A percentile compares a stretch with the other conserved stretches of the same genome.
Conservation (phyloP, 2,329 filamentous ascomycete genomes). For the Trematosphaeria pertusa region DNA sequence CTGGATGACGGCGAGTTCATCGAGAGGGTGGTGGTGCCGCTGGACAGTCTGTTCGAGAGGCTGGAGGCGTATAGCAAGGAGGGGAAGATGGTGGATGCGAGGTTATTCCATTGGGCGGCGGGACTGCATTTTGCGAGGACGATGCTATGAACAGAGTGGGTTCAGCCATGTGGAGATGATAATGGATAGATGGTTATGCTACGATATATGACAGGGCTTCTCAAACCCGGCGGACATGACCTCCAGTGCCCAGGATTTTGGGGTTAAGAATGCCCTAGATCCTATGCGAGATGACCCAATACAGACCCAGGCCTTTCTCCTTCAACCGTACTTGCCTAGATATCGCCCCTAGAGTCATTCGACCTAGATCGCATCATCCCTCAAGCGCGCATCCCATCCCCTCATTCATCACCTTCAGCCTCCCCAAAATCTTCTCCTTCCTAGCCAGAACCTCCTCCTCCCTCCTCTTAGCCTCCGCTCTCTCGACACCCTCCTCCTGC, state of each 20-base stretch:
- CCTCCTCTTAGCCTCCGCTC: slow-evolving; percentile 8
- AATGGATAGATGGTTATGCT: too few species aligned
- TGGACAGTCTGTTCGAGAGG: slow-evolving; percentile 63
- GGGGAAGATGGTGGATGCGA: slow-evolving; percentile 63
- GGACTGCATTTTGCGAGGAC: slow-evolving; percentile 60
- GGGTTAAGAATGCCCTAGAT: too few species aligned
- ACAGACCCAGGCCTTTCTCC: too few species aligned
- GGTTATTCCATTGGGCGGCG: slow-evolving; percentile 67
- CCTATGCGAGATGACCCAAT: too few species aligned
- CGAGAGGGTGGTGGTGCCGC: slow-evolving; percentile 64
- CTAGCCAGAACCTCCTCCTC: background rate
- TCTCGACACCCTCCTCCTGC: background rate
- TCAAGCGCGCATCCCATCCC: slow-evolving; percentile 7
- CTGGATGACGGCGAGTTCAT: slow-evolving; percentile 69
- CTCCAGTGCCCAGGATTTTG: too few species aligned
- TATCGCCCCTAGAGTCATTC: too few species aligned
- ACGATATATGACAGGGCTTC: too few species aligned
- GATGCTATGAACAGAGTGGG: slow-evolving; percentile 31
- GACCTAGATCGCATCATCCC: too few species aligned
- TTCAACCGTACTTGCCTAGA: too few species aligned
- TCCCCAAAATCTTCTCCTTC: slow-evolving; percentile 11
- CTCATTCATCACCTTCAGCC: slow-evolving; percentile 12
- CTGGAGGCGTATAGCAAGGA: slow-evolving; percentile 55
- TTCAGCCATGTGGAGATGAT: too few species aligned
- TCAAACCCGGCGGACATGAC: too few species aligned